Base-by-base conservation (phyloP, 1,139 yeast genomes). In the Diutina mesorugosa region DNA sequence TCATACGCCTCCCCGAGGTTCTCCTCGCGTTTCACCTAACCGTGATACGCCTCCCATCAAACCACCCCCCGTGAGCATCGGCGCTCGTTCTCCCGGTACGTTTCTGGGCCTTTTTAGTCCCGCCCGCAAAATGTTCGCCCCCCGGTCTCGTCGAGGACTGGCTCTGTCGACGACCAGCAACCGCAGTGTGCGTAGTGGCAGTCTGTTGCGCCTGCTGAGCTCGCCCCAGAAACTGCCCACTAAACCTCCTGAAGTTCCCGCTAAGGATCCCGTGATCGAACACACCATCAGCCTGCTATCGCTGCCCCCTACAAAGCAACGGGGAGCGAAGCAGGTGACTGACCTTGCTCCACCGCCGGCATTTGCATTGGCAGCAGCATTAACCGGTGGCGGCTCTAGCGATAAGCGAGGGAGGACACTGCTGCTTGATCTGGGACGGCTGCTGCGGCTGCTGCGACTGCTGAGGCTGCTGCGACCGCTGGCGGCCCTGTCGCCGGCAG, bases 311-410 rank as follows among this genome's bases (percentile, higher is more conserved):
- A 60, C 64, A 48, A 63, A 61, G 52, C 52, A 35, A 18, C 46
- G n/a, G 59, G 41, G 41, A 5, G 8, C 50, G 8, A 59, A 38
- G 63, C 61, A 32, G 55, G 64, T 61, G 56, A 60, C 66, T 8
- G 73, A 67, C 57, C 65, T 73, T 46, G 67, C 67, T 55, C 79
- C 79, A 1, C 79, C 78, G 4, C 72, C 72, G 9, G 63, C 71
- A 8, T 73, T 74, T 57, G 68, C 65, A 8, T 57, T 60, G 54
- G 55, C 61, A 30, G 47, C 47, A 8, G 32, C 7, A 54, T 52
- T 60, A 26, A n/a, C 14, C 2, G 41, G 41, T 10, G 41, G 41
- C 10, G 41, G 41, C 5, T 9, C 32, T 2, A 12, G 30, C 29
- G 51, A 30, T 28, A 30, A 47, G 3, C 26, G 45, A 16, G 45